Evolutionary conservation across 1,139 yeast genomes (phyloP), one percentile per base, ranked within the genome.

Genomic region (Taiozyma sp.): DNA sequence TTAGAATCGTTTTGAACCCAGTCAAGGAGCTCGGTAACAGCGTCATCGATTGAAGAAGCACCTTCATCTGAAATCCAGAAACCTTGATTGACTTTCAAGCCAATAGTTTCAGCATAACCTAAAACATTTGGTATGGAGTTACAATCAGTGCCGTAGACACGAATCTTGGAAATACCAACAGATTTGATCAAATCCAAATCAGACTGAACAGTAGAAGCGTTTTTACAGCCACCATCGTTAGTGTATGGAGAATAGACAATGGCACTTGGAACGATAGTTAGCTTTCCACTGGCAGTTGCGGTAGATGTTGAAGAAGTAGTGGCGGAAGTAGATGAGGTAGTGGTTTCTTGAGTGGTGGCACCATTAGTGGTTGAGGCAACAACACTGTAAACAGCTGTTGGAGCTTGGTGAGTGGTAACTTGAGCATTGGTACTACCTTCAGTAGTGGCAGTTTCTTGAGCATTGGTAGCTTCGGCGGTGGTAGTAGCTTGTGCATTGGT

Each of bases 111-210:
- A 55, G 86, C 79, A 48, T 76, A 78, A 47, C 93, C 88, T 60
- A 83, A 76, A 42, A 90, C 82, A 3, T 86, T 82, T 34, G 76
- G 65, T 54, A 87, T 70, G 28, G 88, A 80, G 65, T 80, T 75
- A 73, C 97, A 91, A 67, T 91, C 97, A 51, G 89, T 84, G 60
- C 96, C 96, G 65, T 91, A 91, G 49, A 88, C 69, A 72, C 97
- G 82, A 52, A 91, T 70, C 48, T 77, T 76, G 39, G 70, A 66
- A 59, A 90, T 83, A 49, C 91, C 89, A 63, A 82, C 83, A 51
- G 78, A 66, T 41, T 69, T 63, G 60, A 91, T 86, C 51, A 71
- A 65, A 32, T 72, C 62, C 51, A 91, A 73, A 65, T 91, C 97
- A n/a, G 71, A 60, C 46, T 69, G 55, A 48, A 91, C 87, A 10